These are phyloP conservation scores for Carex pumila DNA, from an alignment of 176 grass and related monocot genomes.

Conservation along the genomic window DNA sequence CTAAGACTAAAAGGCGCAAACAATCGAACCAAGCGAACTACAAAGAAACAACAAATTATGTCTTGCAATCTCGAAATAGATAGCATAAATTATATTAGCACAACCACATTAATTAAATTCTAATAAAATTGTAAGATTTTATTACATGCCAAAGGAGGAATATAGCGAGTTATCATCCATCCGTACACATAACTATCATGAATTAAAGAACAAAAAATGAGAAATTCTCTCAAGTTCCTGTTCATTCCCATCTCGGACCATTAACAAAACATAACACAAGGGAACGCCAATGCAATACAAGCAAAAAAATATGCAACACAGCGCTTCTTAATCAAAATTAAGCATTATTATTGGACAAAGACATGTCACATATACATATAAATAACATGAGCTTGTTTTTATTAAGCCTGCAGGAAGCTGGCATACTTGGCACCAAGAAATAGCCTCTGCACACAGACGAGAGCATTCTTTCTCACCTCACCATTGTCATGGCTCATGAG, in stretches of 20 bases:
- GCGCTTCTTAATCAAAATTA: constrained; percentile 22
- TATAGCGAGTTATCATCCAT: constrained; percentile 36
- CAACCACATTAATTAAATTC: not conserved
- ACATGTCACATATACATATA: constrained; percentile 24
- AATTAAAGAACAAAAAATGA: constrained; percentile 28
- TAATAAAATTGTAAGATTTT: constrained; percentile 25
- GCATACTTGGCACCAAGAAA: constrained; percentile 91
- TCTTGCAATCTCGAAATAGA: not conserved
- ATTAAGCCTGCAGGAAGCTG: constrained; percentile 68
- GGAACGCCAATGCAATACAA: not conserved
- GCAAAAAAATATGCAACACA: constrained; percentile 9
- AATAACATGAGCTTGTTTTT: constrained; percentile 22
- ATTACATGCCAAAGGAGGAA: constrained; percentile 56
- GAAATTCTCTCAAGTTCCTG: constrained; percentile 25
- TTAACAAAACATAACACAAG: not conserved
- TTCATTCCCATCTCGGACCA: not conserved
- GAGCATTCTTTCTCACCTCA: constrained; percentile 80
- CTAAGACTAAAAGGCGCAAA: not conserved
- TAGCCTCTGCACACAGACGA: constrained; percentile 89
- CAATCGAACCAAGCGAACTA: not conserved
- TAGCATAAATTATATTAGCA: not conserved
- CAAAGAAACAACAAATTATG: not conserved
- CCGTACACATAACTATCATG: constrained; percentile 16
- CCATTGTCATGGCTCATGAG: constrained; percentile 80
- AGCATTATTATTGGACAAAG: constrained; percentile 17